Evolutionary conservation across 768 basidiomycete genomes (phyloP).

Genomic region (Mycena alexandri): DNA sequence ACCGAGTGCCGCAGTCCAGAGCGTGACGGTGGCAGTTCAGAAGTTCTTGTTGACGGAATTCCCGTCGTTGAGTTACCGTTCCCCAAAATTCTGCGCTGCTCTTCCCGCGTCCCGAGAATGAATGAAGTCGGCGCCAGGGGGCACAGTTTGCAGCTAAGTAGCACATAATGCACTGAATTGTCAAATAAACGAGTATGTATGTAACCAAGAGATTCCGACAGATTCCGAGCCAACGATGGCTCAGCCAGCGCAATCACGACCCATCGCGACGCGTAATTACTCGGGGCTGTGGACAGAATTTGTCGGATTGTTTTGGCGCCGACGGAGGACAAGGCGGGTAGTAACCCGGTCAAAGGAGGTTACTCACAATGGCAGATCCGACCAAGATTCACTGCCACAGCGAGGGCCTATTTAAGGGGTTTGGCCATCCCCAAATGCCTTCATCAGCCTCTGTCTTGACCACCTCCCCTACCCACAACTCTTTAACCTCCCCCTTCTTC

Average conservation of each 20-base stretch:
- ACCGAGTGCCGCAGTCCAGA: too few relatives aligned
- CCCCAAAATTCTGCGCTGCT: too few relatives aligned
- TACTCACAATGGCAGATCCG: slow-evolving; percentile 24
- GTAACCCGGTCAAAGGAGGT: slow-evolving; percentile 7
- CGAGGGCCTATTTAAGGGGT: slow-evolving; percentile 2
- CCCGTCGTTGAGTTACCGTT: too few relatives aligned
- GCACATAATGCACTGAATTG: too few relatives aligned
- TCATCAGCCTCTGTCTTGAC: slow-evolving; percentile 7
- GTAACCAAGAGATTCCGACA: too few relatives aligned
- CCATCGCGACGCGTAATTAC: slow-evolving; percentile 10
- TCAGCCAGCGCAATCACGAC: slow-evolving; percentile 1
- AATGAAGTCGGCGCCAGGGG: too few relatives aligned
- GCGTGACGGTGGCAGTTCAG: too few relatives aligned
- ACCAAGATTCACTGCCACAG: slow-evolving; percentile 5
- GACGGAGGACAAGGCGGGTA: not conserved
- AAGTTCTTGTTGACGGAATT: too few relatives aligned
- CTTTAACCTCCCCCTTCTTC: not conserved
- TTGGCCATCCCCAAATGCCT: not conserved
- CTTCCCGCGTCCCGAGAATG: too few relatives aligned
- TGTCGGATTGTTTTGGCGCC: not conserved
- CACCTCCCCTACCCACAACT: slow-evolving; percentile 18
- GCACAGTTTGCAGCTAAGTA: too few relatives aligned
- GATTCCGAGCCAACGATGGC: not conserved
- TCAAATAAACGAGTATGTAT: too few relatives aligned
- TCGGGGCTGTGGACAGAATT: not conserved